phyloP scores from a whole-genome alignment of 345 rosid species.

The Isatis tinctoria region DNA sequence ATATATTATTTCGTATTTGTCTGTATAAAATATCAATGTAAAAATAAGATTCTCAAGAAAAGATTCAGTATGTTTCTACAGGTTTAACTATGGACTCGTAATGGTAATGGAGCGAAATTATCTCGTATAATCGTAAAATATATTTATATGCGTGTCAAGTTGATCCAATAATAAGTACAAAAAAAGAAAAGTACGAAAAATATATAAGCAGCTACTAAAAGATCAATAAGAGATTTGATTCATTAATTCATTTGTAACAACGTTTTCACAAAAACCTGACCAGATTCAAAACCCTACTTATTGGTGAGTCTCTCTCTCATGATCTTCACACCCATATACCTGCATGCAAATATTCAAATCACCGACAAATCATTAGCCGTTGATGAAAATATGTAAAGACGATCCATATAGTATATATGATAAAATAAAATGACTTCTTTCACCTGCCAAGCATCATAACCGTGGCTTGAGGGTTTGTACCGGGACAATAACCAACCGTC shows the following conservation, averaged over 20 bases:
- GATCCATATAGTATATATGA: not conserved
- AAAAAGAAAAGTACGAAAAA: not conserved
- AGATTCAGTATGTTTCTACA: not conserved
- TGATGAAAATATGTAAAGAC: not conserved
- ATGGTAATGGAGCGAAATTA: not conserved
- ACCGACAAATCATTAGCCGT: not conserved
- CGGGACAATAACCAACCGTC: slow-evolving; percentile 66
- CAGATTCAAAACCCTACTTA: not conserved
- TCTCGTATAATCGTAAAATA: not conserved
- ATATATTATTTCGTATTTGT: not conserved
- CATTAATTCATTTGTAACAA: not conserved
- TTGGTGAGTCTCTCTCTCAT: slow-evolving; percentile 54
- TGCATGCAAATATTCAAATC: slow-evolving; percentile 28
- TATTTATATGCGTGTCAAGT: too few species aligned
- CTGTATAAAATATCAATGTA: not conserved
- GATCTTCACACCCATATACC: slow-evolving; percentile 90
- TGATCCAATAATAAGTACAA: too few species aligned
- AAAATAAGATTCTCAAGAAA: not conserved
- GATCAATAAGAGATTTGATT: not conserved
- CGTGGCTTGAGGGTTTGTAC: slow-evolving; percentile 97
- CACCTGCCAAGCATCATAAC: slow-evolving; percentile 99
- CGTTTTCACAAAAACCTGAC: not conserved
- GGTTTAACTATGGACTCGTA: not conserved
- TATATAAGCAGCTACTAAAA: not conserved
- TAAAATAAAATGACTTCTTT: not conserved